Conservation (phyloP, 1,284 basidiomycete species). For the Takashimella koratensis region DNA sequence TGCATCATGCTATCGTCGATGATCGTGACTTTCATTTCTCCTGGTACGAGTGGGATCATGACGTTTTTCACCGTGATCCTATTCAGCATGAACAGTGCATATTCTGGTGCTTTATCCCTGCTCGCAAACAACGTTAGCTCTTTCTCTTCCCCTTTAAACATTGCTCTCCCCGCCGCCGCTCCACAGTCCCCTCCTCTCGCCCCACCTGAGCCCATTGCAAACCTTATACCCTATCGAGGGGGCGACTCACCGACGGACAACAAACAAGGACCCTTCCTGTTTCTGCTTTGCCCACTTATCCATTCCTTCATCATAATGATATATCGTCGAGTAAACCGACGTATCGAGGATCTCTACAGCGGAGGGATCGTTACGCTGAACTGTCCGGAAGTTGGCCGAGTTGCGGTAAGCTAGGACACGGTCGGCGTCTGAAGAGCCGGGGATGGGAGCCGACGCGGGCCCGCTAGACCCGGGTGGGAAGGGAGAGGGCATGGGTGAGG, state of each 20-base stretch:
- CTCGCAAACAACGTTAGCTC: too few relatives aligned
- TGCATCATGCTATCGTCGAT: constrained; percentile 37
- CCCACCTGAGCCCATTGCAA: background rate
- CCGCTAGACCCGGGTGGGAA: too few relatives aligned
- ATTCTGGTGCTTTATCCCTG: constrained; percentile 39
- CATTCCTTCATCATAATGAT: constrained; percentile 32
- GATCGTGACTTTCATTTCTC: constrained; percentile 41
- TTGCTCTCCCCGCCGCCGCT: background rate
- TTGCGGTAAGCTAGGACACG: constrained; percentile 9
- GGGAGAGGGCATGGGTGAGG: too few relatives aligned
- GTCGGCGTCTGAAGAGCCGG: background rate
- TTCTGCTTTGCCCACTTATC: constrained; percentile 45
- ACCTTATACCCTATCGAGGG: background rate
- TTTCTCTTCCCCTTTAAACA: background rate
- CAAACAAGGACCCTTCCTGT: constrained; percentile 42
- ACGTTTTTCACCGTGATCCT: constrained; percentile 38
- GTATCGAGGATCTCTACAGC: constrained; percentile 39
- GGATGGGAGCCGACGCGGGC: too few relatives aligned
- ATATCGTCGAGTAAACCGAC: constrained; percentile 36
- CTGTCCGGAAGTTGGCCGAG: constrained; percentile 35
- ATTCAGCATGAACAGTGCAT: constrained; percentile 44
- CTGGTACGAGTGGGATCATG: constrained; percentile 34
- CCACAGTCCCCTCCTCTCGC: background rate
- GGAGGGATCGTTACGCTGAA: constrained; percentile 35
- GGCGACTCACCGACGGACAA: constrained; percentile 36